These are phyloP conservation scores for Bipolaris gigantea DNA, from an alignment of 2,329 filamentous ascomycete genomes.

Conservation along the genomic window DNA sequence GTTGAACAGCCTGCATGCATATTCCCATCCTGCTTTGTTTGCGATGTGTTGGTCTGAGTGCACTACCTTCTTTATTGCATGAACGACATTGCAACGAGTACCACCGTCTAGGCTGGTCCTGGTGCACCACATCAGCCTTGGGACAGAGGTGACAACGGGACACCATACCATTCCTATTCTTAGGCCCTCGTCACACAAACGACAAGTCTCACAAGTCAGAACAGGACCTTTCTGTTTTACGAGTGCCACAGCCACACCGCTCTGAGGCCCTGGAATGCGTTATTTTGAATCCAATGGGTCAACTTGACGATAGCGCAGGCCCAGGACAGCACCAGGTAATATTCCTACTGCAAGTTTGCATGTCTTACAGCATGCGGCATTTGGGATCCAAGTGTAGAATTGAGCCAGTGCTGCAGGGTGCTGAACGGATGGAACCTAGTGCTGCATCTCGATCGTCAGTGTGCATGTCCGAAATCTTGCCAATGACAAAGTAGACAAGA, in stretches of 20 bases:
- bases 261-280: not conserved
- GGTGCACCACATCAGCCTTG: not conserved
- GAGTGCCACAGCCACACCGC: not conserved
- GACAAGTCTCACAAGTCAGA: not conserved
- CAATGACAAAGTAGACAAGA: not conserved
- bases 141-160: not conserved
- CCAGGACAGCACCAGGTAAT: not conserved
- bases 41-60: not conserved
- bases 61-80: not conserved
- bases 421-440: conserved; percentile 11
- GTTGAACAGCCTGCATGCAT: not conserved
- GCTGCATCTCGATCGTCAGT: not conserved
- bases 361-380: not conserved
- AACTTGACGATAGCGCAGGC: not conserved
- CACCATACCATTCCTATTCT: not conserved
- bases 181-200: not conserved
- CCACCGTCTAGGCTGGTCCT: not conserved
- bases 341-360: not conserved
- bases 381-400: not conserved
- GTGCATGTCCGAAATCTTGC: not conserved
- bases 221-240: not conserved
- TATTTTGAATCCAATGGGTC: not conserved
- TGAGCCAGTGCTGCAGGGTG: not conserved
- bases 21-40: not conserved
- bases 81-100: not conserved